Conservation (phyloP, 2,329 filamentous ascomycete genomes). For the Fusarium sp. region DNA sequence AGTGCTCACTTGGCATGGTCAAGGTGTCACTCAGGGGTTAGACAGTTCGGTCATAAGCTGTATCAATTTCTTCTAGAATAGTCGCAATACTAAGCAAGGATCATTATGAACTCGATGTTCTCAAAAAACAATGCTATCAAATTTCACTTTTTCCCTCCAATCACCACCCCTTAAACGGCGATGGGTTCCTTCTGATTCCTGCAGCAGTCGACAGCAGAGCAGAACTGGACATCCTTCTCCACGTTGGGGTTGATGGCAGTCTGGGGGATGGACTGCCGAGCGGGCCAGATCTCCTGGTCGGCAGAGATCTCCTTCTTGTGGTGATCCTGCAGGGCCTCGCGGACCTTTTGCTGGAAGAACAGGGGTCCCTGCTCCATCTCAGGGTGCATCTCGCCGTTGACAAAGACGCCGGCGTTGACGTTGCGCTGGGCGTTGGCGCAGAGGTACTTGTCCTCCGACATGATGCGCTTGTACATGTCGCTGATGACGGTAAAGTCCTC, state of each 20-base stretch:
- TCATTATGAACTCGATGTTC: neutral
- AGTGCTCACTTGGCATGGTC: neutral
- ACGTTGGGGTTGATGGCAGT: conserved; percentile 33
- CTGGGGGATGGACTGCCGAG: conserved; percentile 53
- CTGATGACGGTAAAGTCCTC: conserved; percentile 69
- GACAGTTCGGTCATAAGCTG: neutral
- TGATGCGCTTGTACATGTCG: conserved; percentile 72
- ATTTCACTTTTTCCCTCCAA: conserved; percentile 26
- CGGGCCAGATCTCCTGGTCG: conserved; percentile 65
- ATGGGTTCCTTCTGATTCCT: conserved; percentile 43
- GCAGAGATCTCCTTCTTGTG: conserved; percentile 58
- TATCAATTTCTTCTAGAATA: conserved; percentile 4
- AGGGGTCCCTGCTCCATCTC: conserved; percentile 69
- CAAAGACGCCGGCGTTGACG: conserved; percentile 70
- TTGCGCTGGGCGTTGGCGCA: conserved; percentile 71
- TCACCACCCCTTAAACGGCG: conserved; percentile 22
- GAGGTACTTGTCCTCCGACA: conserved; percentile 74
- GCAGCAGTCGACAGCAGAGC: conserved; percentile 51
- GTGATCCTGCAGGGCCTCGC: conserved; percentile 62
- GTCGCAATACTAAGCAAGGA: neutral
- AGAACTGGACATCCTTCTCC: conserved; percentile 50
- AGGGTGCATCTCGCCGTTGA: conserved; percentile 73
- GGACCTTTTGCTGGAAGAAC: conserved; percentile 66
- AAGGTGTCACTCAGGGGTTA: neutral
- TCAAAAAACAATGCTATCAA: conserved; percentile 36